Evolutionary conservation across 2,329 filamentous ascomycete species (phyloP).

Genomic region (Blastomyces gilchristii): DNA sequence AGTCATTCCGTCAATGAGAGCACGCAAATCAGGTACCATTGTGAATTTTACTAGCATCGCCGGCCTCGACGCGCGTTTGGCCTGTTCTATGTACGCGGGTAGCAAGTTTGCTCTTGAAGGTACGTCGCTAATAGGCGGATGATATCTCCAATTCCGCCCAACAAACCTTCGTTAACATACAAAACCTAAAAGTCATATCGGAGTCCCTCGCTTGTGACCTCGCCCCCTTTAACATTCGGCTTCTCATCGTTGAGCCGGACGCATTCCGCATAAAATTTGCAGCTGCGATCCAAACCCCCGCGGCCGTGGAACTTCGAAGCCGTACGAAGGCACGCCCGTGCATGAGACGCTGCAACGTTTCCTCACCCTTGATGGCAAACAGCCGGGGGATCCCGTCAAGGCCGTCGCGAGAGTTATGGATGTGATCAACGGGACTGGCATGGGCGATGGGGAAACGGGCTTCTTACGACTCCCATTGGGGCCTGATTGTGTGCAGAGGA

Average conservation of each 20-base stretch:
- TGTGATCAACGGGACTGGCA: constrained; percentile 19
- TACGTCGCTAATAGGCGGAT: constrained; percentile 9
- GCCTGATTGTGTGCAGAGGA: constrained; percentile 18
- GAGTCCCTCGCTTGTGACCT: constrained; percentile 21
- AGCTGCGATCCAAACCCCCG: constrained; percentile 13
- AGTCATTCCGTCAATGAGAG: constrained; percentile 21
- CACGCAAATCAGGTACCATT: constrained; percentile 17
- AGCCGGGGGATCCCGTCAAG: constrained; percentile 22
- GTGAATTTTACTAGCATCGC: constrained; percentile 22
- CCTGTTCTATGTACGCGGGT: constrained; percentile 22
- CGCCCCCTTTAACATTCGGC: constrained; percentile 20
- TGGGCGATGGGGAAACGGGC: constrained; percentile 19
- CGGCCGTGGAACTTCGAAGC: constrained; percentile 16
- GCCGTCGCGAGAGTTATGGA: constrained; percentile 21
- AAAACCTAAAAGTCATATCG: constrained; percentile 17
- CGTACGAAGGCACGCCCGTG: constrained; percentile 17
- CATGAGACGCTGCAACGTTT: constrained; percentile 13
- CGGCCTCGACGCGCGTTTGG: constrained; percentile 16
- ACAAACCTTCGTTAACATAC: background rate
- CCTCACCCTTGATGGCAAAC: constrained; percentile 14
- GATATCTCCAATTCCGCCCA: background rate
- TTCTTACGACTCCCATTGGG: constrained; percentile 22
- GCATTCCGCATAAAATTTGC: constrained; percentile 21
- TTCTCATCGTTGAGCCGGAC: constrained; percentile 22
- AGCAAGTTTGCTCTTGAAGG: constrained; percentile 24